Evolutionary conservation across 192 early-diverging fungal species (phyloP), one percentile per base, ranked within the genome.

Genomic region (Umbelopsis isabellina): DNA sequence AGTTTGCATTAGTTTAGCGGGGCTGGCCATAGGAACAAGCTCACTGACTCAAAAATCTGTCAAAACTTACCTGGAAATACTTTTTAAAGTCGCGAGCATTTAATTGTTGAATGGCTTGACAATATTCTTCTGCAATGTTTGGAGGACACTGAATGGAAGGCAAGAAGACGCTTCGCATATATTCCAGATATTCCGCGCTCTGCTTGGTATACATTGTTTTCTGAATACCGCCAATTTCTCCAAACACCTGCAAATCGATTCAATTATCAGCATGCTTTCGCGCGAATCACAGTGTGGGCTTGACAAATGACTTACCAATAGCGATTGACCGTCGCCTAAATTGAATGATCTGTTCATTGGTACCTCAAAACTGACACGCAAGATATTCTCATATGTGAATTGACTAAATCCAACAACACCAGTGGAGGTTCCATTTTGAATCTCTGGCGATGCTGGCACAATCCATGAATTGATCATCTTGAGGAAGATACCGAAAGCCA

Each of bases 341-440:
- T 91, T 83, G 81, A 96, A 97, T 22, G 75, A 80, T 12, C 83
- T 27, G 30, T 87, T 88, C 81, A 94, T 85, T 0, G 94, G 93
- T 25, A 95, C 83, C 76, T 91, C 89, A 73, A 98, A 98, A 49
- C 90, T 87, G 50, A 86, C 78, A 7, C 91, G 88, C 1, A 94
- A 68, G 16, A 94, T 88, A 15, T 87, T 83, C 52, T 89, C 86
- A 69, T 89, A 92, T 48, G 93, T 86, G 77, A 95, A 94, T 49
- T 86, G 86, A 58, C 85, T 84, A 74, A 92, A 93, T 10, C 89
- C 92, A 33, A 83, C 82, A 0, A 88, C 70, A 69, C 33, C 51
- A 55, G 61, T 66, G 47, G 33, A 45, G 1, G 66, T 71, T 67
- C 52, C 73, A 66, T 68, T 70, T 73, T 21, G 72, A 18, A 30